Conservation (phyloP, 305 asterid species). For the Salvia sclarea region DNA sequence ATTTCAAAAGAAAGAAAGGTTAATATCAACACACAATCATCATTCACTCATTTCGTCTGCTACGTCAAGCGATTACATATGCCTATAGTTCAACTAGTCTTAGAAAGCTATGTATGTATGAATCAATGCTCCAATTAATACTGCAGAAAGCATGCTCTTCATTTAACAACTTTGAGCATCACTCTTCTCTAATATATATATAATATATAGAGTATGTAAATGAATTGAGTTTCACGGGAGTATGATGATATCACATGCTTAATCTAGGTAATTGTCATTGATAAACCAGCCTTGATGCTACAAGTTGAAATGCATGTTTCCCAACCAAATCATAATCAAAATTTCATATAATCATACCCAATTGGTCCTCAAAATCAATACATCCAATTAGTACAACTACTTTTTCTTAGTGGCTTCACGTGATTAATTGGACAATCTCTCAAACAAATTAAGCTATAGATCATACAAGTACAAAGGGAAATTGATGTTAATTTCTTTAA, state of each 20-base stretch:
- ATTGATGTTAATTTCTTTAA: not conserved
- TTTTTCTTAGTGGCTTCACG: slow-evolving; percentile 23
- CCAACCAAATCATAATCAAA: slow-evolving; percentile 1
- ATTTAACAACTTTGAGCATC: not conserved
- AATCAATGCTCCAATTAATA: too few relatives aligned
- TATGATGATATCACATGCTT: slow-evolving; percentile 18
- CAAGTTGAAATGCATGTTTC: slow-evolving; percentile 13
- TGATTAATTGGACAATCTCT: slow-evolving; percentile 2
- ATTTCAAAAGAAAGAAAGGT: too few relatives aligned
- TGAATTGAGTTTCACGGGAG: not conserved
- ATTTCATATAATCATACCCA: not conserved
- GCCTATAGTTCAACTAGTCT: too few relatives aligned
- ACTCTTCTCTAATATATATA: slow-evolving; percentile 2
- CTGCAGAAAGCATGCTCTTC: not conserved
- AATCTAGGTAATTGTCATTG: slow-evolving; percentile 19
- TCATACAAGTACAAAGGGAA: not conserved
- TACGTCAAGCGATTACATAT: too few relatives aligned
- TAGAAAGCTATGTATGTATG: too few relatives aligned
- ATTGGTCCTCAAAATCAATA: not conserved
- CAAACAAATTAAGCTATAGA: not conserved
- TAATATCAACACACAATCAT: too few relatives aligned
- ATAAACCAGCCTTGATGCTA: not conserved
- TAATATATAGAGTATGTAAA: too few relatives aligned
- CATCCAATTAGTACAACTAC: slow-evolving; percentile 1
- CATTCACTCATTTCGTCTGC: too few relatives aligned